These are phyloP conservation scores for Amanita muscaria DNA, from an alignment of 768 basidiomycete species.

Conservation along the genomic window DNA sequence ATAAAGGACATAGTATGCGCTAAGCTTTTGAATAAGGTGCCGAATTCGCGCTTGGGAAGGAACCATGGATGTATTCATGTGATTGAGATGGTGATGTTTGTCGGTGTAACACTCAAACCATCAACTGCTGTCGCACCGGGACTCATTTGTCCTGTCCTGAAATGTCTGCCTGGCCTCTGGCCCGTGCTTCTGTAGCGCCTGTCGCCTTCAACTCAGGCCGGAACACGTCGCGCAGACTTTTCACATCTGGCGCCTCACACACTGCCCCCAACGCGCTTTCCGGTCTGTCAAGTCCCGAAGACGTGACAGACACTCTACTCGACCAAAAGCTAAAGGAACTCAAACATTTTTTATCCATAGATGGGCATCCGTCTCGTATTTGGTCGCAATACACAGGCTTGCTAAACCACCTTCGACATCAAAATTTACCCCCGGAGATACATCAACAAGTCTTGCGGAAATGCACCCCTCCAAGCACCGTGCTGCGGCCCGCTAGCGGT, in stretches of 20 bases:
- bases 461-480: conserved; percentile 42
- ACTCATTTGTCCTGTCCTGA: neutral
- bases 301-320: neutral
- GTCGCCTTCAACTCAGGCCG: neutral
- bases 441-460: conserved; percentile 65
- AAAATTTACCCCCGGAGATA: conserved; percentile 48
- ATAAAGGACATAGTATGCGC: too few relatives aligned
- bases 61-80: too few relatives aligned
- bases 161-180: conserved; percentile 1
- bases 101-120: neutral
- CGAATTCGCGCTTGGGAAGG: too few relatives aligned
- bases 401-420: conserved; percentile 36
- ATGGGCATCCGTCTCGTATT: conserved; percentile 38
- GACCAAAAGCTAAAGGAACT: conserved; percentile 17
- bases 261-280: too few relatives aligned
- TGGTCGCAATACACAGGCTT: conserved; percentile 61
- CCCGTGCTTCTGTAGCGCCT: neutral
- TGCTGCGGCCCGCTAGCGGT: conserved; percentile 37
- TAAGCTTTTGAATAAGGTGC: too few relatives aligned
- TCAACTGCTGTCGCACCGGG: neutral
- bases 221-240: neutral
- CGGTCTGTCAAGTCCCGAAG: too few relatives aligned
- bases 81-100: too few relatives aligned
- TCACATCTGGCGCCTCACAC: too few relatives aligned
- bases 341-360: conserved; percentile 22